Base-by-base conservation (phyloP, 2,329 filamentous ascomycete genomes). In the Bipolaris cookei region DNA sequence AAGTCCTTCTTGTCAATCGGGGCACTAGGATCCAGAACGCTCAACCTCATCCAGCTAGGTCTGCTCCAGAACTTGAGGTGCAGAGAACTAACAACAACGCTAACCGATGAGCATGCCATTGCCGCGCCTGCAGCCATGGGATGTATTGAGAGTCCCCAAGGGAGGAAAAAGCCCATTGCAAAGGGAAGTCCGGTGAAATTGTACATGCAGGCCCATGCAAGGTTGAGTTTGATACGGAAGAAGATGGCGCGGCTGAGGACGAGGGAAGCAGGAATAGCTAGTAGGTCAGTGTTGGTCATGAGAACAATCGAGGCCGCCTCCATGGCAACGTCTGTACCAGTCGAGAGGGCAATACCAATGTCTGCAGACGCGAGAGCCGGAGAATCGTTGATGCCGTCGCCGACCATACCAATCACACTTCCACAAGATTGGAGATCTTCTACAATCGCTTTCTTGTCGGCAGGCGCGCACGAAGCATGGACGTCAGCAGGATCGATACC, bases 351-450 rank as follows among this genome's bases (percentile, higher is more conserved):
- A 65, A 99, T 97, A 62, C 95, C 95, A 25, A 98, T 88, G 66
- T 96, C 88, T 10, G 95, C 93, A 0, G 92, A 96, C 0, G 92
- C 95, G 10, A 99, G 86, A 0, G 95, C 95, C 0, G 95, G 95
- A 0, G 92, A 97, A 80, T 99, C 95, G 77, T 99, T 99, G 84
- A 99, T 97, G 39, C 95, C 95, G 76, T 99, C 95, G 50, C 95
- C 74, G 13, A 98, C 93, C 95, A 99, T 99, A 65, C 91, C 95
- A 23, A 98, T 91, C 47, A 90, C 82, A 67, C 92, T 86, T 59
- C 92, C 92, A 35, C 71, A 70, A 0, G 83, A 81, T 78, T 97
- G 92, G 16, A 98, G 84, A 51, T 89, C 81, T 47, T 87, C 85
- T 67, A 99, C 84, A 65, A 98, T 96, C 25, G 84, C 82, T 74